Evolutionary conservation across 371 early-diverging fungal genomes (phyloP), one percentile per base, ranked within the genome.

Genomic region (Syncephalastrum monosporum): DNA sequence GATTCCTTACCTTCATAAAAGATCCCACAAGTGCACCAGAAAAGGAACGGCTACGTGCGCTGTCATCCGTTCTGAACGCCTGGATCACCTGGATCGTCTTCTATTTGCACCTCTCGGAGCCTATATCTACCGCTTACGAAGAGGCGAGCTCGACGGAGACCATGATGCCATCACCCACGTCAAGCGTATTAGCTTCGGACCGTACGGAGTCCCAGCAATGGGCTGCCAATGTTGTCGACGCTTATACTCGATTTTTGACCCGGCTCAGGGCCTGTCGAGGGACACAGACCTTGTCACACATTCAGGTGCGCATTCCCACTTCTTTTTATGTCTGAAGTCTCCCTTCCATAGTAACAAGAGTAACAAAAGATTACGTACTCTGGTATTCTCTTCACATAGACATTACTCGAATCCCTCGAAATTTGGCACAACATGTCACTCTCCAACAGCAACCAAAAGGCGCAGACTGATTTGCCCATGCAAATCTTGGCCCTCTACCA

Each of bases 81-180:
- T 65, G 66, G 66, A 33, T 56, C 4, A 23, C 25, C 1, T 65
- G 66, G 66, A 55, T 65, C 23, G 50, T 61, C 8, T 54, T 65
- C 24, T 61, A 65, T 44, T 41, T 65, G 13, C 57, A 65, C 49
- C 56, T 33, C 8, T 33, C 38, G 38, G 38, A 33, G 2, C 10
- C 38, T 33, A 5, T 33, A 10, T 10, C 12, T 33, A 33, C 3
- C 38, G 12, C 38, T 12, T 33, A 5, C 38, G 38, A 33, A 33
- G 38, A 33, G 8, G 10, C 38, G 10, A 33, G 38, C 38, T 33
- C 38, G 38, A 33, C 38, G 1, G 38, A 33, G 38, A 33, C 38
- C 38, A 33, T 33, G 38, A 33, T 33, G 38, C 38, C 38, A 33
- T 33, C 38, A 12, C 38, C 38, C 10, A 33, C 38, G 8, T 33